Percentiles rank a stretch among this genome's conserved stretches.
phyloP scores from a whole-genome alignment of 1,139 yeast genomes.

The Ogataea hybrid region DNA sequence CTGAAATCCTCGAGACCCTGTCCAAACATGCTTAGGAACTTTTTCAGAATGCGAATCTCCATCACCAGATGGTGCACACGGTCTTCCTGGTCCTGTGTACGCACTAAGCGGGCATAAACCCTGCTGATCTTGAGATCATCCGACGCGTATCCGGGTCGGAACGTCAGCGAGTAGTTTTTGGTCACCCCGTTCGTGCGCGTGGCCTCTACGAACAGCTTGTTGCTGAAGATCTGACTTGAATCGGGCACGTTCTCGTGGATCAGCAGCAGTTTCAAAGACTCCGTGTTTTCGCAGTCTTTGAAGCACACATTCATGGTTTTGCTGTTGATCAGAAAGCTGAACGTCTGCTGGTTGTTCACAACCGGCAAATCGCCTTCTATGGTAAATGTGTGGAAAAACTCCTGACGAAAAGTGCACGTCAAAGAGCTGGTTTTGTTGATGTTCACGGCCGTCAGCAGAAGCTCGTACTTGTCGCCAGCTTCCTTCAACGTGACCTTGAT shows the following conservation, averaged over 20 bases:
- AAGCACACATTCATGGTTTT: constrained; percentile 46
- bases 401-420: constrained; percentile 37
- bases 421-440: constrained; percentile 44
- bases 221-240: constrained; percentile 30
- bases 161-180: constrained; percentile 50
- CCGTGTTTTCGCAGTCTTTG: constrained; percentile 35
- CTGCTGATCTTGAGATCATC: constrained; percentile 34
- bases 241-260: constrained; percentile 32
- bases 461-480: constrained; percentile 15
- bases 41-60: constrained; percentile 43
- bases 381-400: constrained; percentile 40
- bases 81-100: constrained; percentile 18
- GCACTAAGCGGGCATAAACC: constrained; percentile 34
- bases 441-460: constrained; percentile 44
- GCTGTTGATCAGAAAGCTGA: constrained; percentile 45
- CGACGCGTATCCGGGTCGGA: constrained; percentile 38
- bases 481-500: constrained; percentile 40
- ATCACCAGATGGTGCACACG: constrained; percentile 37
- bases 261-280: constrained; percentile 26
- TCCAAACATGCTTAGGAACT: constrained; percentile 53
- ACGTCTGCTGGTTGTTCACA: constrained; percentile 34
- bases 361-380: constrained; percentile 35
- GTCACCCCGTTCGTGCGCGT: constrained; percentile 43
- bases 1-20: constrained; percentile 49
- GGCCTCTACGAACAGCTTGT: constrained; percentile 47